Evolutionary conservation across 2,329 filamentous ascomycete genomes (phyloP).

Genomic region (Neonectria neomacrospora): DNA sequence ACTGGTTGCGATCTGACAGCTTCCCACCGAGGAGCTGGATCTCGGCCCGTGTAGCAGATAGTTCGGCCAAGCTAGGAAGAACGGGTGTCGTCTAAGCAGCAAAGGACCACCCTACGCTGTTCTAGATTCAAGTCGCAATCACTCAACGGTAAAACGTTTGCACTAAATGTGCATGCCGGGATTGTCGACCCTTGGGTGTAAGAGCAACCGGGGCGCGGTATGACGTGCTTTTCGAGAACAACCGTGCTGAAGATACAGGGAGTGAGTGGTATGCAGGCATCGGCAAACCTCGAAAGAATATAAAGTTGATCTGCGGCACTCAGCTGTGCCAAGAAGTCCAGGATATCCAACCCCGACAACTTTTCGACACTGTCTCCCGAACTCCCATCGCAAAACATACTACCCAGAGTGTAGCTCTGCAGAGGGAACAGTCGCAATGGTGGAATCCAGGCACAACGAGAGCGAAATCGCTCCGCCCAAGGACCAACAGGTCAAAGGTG

Average conservation of each 20-base stretch:
- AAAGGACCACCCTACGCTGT: neutral
- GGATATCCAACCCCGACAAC: slow-evolving; percentile 8
- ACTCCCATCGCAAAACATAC: neutral
- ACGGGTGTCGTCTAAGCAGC: neutral
- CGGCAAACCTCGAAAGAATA: slow-evolving; percentile 18
- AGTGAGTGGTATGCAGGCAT: neutral
- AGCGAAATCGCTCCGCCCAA: slow-evolving; percentile 44
- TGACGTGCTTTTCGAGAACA: slow-evolving; percentile 18
- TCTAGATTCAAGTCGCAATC: slow-evolving; percentile 22
- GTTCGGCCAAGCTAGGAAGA: slow-evolving; percentile 5
- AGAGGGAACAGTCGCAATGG: slow-evolving; percentile 25
- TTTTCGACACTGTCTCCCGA: neutral
- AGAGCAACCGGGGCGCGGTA: slow-evolving; percentile 14
- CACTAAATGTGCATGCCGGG: slow-evolving; percentile 16
- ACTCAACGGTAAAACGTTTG: slow-evolving; percentile 13
- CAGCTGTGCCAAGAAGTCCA: slow-evolving; percentile 5
- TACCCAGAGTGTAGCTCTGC: neutral
- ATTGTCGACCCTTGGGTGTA: slow-evolving; percentile 11
- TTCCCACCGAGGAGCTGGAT: neutral
- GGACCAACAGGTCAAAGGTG: slow-evolving; percentile 47
- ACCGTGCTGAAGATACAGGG: slow-evolving; percentile 13
- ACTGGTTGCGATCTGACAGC: neutral
- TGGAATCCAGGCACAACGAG: slow-evolving; percentile 34
- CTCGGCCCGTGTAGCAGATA: slow-evolving; percentile 7
- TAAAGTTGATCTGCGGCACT: slow-evolving; percentile 32